Evolutionary conservation across 257 asterid genomes (phyloP).

Genomic region (Misopates orontium): DNA sequence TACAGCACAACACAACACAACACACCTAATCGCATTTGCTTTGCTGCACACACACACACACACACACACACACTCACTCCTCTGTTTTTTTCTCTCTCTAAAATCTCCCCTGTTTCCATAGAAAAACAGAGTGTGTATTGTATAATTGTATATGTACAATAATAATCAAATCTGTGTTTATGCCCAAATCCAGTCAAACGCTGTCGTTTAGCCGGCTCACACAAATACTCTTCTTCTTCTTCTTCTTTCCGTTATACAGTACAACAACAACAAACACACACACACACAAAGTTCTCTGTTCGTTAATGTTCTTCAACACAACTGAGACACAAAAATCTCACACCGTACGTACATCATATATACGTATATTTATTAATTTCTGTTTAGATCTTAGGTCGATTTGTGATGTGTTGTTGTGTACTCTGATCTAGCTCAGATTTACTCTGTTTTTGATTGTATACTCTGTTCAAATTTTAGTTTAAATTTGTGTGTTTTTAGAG

Average conservation of each 20-base stretch:
- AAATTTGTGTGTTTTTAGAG: background rate
- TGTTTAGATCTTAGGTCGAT: conserved; percentile 25
- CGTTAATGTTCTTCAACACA: background rate
- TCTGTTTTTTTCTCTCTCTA: conserved; percentile 26
- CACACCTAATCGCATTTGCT: background rate
- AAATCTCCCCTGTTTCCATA: background rate
- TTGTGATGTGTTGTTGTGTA: background rate
- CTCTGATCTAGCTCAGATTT: conserved; percentile 18
- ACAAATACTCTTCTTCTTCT: conserved; percentile 13
- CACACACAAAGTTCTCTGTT: no score
- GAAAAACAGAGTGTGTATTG: conserved; percentile 19
- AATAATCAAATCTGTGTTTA: background rate
- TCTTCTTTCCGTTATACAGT: no score
- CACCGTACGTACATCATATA: background rate
- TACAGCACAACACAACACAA: conserved; percentile 10
- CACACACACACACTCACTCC: background rate
- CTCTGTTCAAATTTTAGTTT: conserved; percentile 11
- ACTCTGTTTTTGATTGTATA: conserved; percentile 28
- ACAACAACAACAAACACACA: no score
- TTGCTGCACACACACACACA: no score
- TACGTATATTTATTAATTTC: no score
- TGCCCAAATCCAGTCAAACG: conserved; percentile 26
- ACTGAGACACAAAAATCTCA: conserved; percentile 16
- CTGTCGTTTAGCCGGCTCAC: conserved; percentile 40
- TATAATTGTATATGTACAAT: conserved; percentile 13